Base-by-base conservation (phyloP, 441 rosid species). In the Viola pubescens region DNA sequence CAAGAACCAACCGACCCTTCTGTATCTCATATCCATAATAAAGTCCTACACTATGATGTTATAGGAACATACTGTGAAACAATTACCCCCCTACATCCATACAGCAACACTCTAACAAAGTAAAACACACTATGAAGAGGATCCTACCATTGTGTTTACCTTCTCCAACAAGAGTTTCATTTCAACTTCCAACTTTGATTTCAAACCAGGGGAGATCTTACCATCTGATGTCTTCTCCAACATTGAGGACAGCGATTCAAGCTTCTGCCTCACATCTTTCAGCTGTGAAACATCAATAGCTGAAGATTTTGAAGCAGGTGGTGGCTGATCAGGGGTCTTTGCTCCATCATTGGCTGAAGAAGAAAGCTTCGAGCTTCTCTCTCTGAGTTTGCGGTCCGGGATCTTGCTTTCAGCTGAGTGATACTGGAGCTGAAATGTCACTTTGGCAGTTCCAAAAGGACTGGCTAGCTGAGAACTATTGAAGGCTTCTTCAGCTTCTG, bases 401-500 rank as follows among this genome's bases (percentile, higher is more conserved):
- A 63, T 51, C 61, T 64, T 63, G 37, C 67, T 70, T 49, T 60
- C 70, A 16, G 66, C 54, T 2, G 74, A 37, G n/a, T 38, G 11
- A 13, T 46, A 39, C 5, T 52, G 72, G 52, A 89, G 88, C 58
- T 73, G 65, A 55, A 83, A 89, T 41, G 59, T 79, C 37, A 70
- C 82, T n/a, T 54, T 70, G 60, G 78, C 59, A 42, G 72, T 39
- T 69, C 64, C 68, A 64, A 87, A 85, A 0, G 89, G 95, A 66
- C 75, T 75, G 48, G 56, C 76, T 45, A 48, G 68, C 42, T 60
- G 84, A 52, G 88, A 82, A 48, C 68, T 61, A 11, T 73, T 82
- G 39, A 81, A 80, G 50, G 97, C 97, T 46, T 70, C 77, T 63
- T 82, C 83, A 3, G 91, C 97, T 39, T 82, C 87, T 4, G 78